phyloP scores from a whole-genome alignment of 495 filamentous ascomycete genomes.

The Daldinia grandis region DNA sequence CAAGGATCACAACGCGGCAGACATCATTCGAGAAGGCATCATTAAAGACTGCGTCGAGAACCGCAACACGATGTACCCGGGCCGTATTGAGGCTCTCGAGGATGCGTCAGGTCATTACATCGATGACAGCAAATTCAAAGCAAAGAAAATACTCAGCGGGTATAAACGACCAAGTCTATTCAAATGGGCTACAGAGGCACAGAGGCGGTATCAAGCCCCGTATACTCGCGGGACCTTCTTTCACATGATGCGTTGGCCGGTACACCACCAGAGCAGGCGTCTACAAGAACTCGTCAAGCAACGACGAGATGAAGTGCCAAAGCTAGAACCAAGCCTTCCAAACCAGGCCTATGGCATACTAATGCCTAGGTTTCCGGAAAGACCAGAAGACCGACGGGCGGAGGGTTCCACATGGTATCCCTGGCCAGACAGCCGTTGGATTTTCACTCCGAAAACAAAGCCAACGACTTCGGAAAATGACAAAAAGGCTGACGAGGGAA shows the following conservation, averaged over 20 bases:
- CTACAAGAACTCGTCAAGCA: slow-evolving; percentile 16
- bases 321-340: slow-evolving; percentile 22
- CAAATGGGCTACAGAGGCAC: slow-evolving; percentile 43
- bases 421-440: not conserved
- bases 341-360: slow-evolving; percentile 39
- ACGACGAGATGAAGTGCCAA: slow-evolving; percentile 32
- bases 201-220: slow-evolving; percentile 42
- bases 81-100: slow-evolving; percentile 27
- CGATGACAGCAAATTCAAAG: not conserved
- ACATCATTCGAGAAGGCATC: slow-evolving; percentile 42
- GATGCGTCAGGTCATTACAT: slow-evolving; percentile 31
- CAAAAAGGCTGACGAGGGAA: slow-evolving; percentile 5
- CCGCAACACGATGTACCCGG: slow-evolving; percentile 41
- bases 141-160: slow-evolving; percentile 23
- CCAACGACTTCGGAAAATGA: slow-evolving; percentile 6
- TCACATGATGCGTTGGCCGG: slow-evolving; percentile 44
- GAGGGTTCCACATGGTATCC: not conserved
- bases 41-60: slow-evolving; percentile 45
- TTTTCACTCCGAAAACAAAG: slow-evolving; percentile 8
- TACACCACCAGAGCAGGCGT: not conserved
- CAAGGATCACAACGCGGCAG: not conserved
- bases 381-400: slow-evolving; percentile 10
- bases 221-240: slow-evolving; percentile 38
- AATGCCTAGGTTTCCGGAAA: slow-evolving; percentile 26
- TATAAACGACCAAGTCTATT: slow-evolving; percentile 41